Evolutionary conservation across 2,329 filamentous ascomycete genomes (phyloP).

Genomic region (Microsporum audouinii): DNA sequence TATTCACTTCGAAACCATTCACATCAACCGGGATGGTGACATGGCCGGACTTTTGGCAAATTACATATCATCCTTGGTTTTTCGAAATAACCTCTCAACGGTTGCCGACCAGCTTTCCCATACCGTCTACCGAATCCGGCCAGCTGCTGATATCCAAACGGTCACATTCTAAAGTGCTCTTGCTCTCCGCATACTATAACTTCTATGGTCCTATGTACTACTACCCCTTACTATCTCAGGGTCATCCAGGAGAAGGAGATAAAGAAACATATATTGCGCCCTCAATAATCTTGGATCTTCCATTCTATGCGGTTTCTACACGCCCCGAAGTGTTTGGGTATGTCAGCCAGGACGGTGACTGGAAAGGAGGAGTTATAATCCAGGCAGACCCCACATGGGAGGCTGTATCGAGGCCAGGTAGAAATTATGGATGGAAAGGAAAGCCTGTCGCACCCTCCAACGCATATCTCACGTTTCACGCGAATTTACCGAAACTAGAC

Average conservation of each 20-base stretch:
- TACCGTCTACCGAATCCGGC: constrained; percentile 41
- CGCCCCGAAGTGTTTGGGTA: constrained; percentile 14
- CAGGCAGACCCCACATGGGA: constrained; percentile 29
- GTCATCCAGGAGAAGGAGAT: constrained; percentile 16
- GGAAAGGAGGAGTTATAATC: constrained; percentile 15
- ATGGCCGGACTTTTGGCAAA: constrained; percentile 46
- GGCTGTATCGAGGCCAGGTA: constrained; percentile 17
- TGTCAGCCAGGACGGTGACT: constrained; percentile 8
- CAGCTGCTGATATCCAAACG: constrained; percentile 41
- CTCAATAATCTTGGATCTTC: constrained; percentile 11
- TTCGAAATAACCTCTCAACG: constrained; percentile 36
- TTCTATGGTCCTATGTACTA: constrained; percentile 43
- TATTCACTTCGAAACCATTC: constrained; percentile 45
- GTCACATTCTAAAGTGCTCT: constrained; percentile 36
- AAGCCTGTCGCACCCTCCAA: constrained; percentile 16
- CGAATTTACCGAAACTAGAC: constrained; percentile 34
- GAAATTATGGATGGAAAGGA: constrained; percentile 11
- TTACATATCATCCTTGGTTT: constrained; percentile 35
- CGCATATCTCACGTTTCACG: constrained; percentile 29
- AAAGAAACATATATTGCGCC: constrained; percentile 15
- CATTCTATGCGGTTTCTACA: constrained; percentile 15
- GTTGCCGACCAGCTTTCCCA: constrained; percentile 20
- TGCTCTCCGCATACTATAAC: constrained; percentile 46
- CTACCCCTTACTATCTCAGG: constrained; percentile 35
- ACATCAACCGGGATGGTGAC: constrained; percentile 42